Evolutionary conservation across 2,329 filamentous ascomycete species (phyloP).

Genomic region (Ascochyta koolunga): DNA sequence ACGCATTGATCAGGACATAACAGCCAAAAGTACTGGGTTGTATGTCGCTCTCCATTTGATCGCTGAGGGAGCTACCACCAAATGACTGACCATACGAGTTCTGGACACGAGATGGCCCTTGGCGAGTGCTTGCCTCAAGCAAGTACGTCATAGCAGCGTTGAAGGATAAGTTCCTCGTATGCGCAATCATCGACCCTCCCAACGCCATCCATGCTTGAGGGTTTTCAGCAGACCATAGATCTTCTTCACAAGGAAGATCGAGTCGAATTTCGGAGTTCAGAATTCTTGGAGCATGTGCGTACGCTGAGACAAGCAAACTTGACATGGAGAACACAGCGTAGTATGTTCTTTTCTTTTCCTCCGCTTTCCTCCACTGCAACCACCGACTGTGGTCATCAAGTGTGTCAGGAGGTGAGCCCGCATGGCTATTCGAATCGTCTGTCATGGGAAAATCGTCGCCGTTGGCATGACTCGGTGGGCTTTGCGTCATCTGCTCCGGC

Average conservation of each 20-base stretch:
- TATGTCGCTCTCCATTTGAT: conserved; percentile 66
- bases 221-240: conserved; percentile 83
- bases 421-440: conserved; percentile 49
- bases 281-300: conserved; percentile 88
- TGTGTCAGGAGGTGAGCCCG: conserved; percentile 52
- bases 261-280: conserved; percentile 93
- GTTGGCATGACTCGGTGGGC: conserved; percentile 34
- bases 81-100: conserved; percentile 55
- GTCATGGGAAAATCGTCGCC: conserved; percentile 66
- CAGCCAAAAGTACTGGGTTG: conserved; percentile 91
- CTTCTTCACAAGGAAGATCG: conserved; percentile 90
- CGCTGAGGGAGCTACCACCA: conserved; percentile 55
- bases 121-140: conserved; percentile 75
- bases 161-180: conserved; percentile 77
- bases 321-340: conserved; percentile 92
- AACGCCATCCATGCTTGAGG: conserved; percentile 80
- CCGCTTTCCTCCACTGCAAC: conserved; percentile 84
- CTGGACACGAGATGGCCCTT: conserved; percentile 49
- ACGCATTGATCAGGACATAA: conserved; percentile 86
- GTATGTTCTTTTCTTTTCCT: conserved; percentile 91
- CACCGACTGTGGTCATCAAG: conserved; percentile 73
- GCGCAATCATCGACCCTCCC: conserved; percentile 72
- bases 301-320: conserved; percentile 86
- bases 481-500: conserved; percentile 28
- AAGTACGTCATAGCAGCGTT: conserved; percentile 81